phyloP scores from a whole-genome alignment of 2,329 filamentous ascomycete genomes.

The Colletotrichum limetticola region DNA sequence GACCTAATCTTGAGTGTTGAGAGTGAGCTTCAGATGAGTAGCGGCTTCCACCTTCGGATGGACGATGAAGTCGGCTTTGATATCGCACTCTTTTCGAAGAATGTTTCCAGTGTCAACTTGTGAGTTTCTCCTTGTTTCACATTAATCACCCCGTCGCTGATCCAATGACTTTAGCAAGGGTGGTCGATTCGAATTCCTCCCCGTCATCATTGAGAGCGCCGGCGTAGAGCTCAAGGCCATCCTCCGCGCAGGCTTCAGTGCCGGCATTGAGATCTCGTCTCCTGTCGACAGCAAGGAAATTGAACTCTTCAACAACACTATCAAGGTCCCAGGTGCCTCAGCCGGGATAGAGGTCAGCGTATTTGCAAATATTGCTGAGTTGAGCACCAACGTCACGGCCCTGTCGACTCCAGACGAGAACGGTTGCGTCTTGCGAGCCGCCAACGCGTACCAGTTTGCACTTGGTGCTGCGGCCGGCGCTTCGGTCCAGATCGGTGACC shows the following conservation, averaged over 20 bases:
- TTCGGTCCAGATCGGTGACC: slow-evolving; percentile 52
- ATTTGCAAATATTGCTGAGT: slow-evolving; percentile 64
- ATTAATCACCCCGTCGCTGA: neutral
- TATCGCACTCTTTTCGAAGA: slow-evolving; percentile 60
- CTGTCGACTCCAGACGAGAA: slow-evolving; percentile 44
- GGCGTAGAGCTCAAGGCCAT: slow-evolving; percentile 55
- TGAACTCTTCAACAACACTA: slow-evolving; percentile 24
- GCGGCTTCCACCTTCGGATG: slow-evolving; percentile 65
- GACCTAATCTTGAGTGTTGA: slow-evolving; percentile 63
- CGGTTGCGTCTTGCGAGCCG: slow-evolving; percentile 56
- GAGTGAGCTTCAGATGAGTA: slow-evolving; percentile 59
- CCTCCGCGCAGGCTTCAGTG: slow-evolving; percentile 58
- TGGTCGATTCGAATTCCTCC: slow-evolving; percentile 67
- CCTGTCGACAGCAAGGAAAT: slow-evolving; percentile 31
- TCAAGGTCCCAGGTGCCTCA: slow-evolving; percentile 43
- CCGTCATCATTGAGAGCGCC: slow-evolving; percentile 58
- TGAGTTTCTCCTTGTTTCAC: slow-evolving; percentile 46
- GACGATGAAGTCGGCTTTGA: slow-evolving; percentile 61
- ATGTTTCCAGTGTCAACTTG: slow-evolving; percentile 60
- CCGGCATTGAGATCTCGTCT: slow-evolving; percentile 50
- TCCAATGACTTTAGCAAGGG: slow-evolving; percentile 51
- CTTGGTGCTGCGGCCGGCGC: slow-evolving; percentile 66
- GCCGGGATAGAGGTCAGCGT: slow-evolving; percentile 60
- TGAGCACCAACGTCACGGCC: slow-evolving; percentile 62
- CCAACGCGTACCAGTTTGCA: slow-evolving; percentile 61